These are phyloP conservation scores for Globisporangium ultimum DNA, from an alignment of 352 stramenopile species.

Conservation along the genomic window DNA sequence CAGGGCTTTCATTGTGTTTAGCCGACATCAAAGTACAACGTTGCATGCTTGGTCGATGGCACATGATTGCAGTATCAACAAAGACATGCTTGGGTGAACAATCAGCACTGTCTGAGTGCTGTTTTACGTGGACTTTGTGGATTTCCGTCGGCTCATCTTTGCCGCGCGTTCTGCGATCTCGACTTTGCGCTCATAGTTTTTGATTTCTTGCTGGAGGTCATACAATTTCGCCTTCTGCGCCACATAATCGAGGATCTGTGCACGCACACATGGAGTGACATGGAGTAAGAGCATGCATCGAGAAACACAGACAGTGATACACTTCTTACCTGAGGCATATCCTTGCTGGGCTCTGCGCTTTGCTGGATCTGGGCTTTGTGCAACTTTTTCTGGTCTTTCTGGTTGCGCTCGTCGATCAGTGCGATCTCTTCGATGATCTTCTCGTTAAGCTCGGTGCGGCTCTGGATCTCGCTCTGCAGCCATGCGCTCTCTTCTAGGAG, in stretches of 20 bases:
- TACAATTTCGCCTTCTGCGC: constrained; percentile 88
- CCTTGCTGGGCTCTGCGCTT: constrained; percentile 61
- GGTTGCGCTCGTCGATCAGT: constrained; percentile 65
- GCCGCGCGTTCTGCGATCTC: constrained; percentile 89
- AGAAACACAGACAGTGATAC: neutral
- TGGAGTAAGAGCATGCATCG: neutral
- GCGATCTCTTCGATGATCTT: constrained; percentile 82
- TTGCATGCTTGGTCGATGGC: too few species aligned
- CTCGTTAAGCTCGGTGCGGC: constrained; percentile 80
- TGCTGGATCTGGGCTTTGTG: constrained; percentile 65
- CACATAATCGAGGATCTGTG: constrained; percentile 88
- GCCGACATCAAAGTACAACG: too few species aligned
- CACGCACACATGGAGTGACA: neutral
- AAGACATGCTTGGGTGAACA: neutral
- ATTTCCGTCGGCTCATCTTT: constrained; percentile 41
- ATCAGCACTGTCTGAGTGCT: neutral
- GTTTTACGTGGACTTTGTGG: constrained; percentile 1
- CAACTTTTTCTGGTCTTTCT: constrained; percentile 56
- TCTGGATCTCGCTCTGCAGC: constrained; percentile 80
- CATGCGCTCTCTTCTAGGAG: constrained; percentile 80
- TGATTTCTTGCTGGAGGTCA: constrained; percentile 81
- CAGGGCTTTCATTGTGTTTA: too few species aligned
- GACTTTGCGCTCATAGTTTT: constrained; percentile 92
- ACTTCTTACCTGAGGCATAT: constrained; percentile 72
- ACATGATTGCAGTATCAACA: too few species aligned